phyloP scores from a whole-genome alignment of 768 basidiomycete genomes.

The Sporobolomyces pararoseus region DNA sequence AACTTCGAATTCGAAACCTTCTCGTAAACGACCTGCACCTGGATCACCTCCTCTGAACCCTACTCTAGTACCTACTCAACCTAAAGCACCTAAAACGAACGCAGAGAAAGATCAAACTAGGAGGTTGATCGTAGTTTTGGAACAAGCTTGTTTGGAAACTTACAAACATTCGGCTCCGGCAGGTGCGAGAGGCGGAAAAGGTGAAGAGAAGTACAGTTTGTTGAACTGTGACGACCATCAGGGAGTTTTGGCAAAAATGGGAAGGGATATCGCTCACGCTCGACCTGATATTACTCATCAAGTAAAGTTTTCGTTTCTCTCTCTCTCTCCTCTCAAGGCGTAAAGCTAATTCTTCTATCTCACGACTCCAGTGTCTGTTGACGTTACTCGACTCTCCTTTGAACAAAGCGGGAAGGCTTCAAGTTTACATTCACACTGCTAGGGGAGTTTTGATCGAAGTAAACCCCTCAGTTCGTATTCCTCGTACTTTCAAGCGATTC shows the following conservation, averaged over 20 bases:
- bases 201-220: conserved; percentile 89
- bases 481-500: conserved; percentile 96
- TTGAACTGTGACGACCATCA: conserved; percentile 97
- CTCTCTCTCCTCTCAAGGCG: neutral
- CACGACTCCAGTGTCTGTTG: conserved; percentile 74
- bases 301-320: conserved; percentile 54
- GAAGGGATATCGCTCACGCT: conserved; percentile 97
- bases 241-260: conserved; percentile 94
- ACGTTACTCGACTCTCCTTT: conserved; percentile 95
- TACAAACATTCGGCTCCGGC: conserved; percentile 71
- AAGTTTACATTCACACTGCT: conserved; percentile 97
- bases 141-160: conserved; percentile 92
- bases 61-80: conserved; percentile 41
- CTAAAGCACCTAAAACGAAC: conserved; percentile 46
- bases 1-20: neutral
- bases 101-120: conserved; percentile 55
- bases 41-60: conserved; percentile 42
- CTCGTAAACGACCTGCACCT: conserved; percentile 43
- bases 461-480: conserved; percentile 95
- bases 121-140: conserved; percentile 80
- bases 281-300: conserved; percentile 98
- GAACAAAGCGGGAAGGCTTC: conserved; percentile 92
- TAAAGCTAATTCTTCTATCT: no score
- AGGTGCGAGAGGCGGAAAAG: conserved; percentile 55
- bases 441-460: conserved; percentile 96